Evolutionary conservation across 441 rosid species (phyloP).

Genomic region (California macrophylla): DNA sequence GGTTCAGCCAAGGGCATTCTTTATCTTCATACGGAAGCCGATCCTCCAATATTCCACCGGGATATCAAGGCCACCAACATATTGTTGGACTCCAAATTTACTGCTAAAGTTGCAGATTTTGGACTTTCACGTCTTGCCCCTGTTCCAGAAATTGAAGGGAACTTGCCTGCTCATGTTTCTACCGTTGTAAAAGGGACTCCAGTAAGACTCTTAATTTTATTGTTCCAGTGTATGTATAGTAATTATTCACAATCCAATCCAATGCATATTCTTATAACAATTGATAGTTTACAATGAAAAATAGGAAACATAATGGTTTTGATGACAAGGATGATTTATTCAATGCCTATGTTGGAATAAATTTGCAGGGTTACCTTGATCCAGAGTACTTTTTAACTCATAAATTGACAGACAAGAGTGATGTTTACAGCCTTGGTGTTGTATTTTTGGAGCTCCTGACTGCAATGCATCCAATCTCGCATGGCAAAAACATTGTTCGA

Average conservation of each 20-base stretch:
- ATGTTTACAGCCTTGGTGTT: constrained; percentile 92
- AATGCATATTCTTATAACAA: not conserved
- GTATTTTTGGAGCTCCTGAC: constrained; percentile 88
- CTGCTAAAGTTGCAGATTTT: constrained; percentile 91
- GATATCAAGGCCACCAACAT: constrained; percentile 97
- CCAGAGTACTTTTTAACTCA: constrained; percentile 93
- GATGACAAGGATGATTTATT: not conserved
- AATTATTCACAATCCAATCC: not conserved
- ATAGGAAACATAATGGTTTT: not conserved
- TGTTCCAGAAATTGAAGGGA: constrained; percentile 68
- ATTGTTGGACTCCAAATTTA: constrained; percentile 55
- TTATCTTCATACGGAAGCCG: constrained; percentile 85
- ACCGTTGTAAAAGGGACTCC: constrained; percentile 97
- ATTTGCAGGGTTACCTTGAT: constrained; percentile 88
- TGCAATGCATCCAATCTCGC: constrained; percentile 86
- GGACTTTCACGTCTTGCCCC: constrained; percentile 96
- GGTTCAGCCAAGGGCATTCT: constrained; percentile 84
- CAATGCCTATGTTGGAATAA: constrained; percentile 6
- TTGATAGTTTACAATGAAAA: not conserved
- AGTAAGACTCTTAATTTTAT: constrained; percentile 31
- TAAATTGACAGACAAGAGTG: constrained; percentile 91
- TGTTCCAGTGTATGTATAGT: not conserved
- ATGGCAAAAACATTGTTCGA: constrained; percentile 88
- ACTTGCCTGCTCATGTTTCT: constrained; percentile 66
- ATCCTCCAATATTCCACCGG: constrained; percentile 90